Evolutionary conservation across 2,329 filamentous ascomycete genomes (phyloP).

Genomic region (Penicillium sp.): DNA sequence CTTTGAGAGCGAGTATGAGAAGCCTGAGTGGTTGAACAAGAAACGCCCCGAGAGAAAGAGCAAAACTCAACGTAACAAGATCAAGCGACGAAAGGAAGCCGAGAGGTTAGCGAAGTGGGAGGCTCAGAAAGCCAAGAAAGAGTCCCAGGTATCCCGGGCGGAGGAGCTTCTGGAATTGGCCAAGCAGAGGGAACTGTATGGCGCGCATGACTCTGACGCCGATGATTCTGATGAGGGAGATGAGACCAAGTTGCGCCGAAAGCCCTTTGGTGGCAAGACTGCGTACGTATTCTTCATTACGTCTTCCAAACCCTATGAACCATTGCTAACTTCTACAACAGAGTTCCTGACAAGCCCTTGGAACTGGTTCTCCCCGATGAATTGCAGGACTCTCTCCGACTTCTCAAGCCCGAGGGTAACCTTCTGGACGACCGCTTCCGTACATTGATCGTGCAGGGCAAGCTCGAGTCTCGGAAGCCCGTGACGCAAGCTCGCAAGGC

Average conservation of each 20-base stretch:
- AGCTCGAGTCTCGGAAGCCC: slow-evolving; percentile 80
- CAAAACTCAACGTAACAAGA: slow-evolving; percentile 81
- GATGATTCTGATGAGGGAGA: slow-evolving; percentile 58
- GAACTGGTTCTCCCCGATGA: slow-evolving; percentile 83
- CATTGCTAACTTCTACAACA: slow-evolving; percentile 29
- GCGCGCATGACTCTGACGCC: slow-evolving; percentile 39
- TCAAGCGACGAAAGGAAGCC: slow-evolving; percentile 84
- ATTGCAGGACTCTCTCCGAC: slow-evolving; percentile 76
- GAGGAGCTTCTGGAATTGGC: slow-evolving; percentile 66
- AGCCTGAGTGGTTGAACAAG: slow-evolving; percentile 66
- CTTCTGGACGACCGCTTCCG: slow-evolving; percentile 89
- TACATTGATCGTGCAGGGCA: slow-evolving; percentile 84
- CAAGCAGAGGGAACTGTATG: slow-evolving; percentile 56
- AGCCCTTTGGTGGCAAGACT: slow-evolving; percentile 70
- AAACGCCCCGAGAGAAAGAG: slow-evolving; percentile 87
- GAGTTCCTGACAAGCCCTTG: slow-evolving; percentile 72
- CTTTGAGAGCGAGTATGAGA: slow-evolving; percentile 78
- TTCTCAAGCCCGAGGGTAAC: slow-evolving; percentile 94
- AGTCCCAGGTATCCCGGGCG: slow-evolving; percentile 72
- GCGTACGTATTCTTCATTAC: slow-evolving; percentile 40
- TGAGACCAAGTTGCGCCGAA: slow-evolving; percentile 68
- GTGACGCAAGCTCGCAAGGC: slow-evolving; percentile 81
- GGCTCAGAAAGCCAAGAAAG: slow-evolving; percentile 71
- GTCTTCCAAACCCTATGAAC: not conserved
- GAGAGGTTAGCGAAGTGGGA: slow-evolving; percentile 78